These are phyloP conservation scores for Hypoxylon perforatum DNA, from an alignment of 495 filamentous ascomycete genomes.

Conservation along the genomic window DNA sequence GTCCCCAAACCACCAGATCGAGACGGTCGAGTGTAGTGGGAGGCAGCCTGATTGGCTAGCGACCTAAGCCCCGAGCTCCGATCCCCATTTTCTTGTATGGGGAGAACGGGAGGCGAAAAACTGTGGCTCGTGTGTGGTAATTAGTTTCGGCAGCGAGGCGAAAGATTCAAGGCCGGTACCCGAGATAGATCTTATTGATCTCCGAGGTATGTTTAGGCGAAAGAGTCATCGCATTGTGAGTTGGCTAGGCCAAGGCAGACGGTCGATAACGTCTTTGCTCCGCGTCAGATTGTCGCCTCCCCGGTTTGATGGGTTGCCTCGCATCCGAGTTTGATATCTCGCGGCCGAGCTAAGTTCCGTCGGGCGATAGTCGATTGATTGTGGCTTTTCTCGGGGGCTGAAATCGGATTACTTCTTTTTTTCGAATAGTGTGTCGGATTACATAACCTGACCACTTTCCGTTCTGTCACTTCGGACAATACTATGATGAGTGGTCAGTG, in stretches of 20 bases:
- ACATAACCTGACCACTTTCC: too few species aligned
- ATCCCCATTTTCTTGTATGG: slow-evolving; percentile 8
- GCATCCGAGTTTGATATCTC: slow-evolving; percentile 14
- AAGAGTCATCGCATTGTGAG: slow-evolving; percentile 20
- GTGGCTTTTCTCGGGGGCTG: not conserved
- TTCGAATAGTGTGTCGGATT: not conserved
- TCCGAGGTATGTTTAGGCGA: slow-evolving; percentile 1
- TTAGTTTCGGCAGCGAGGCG: slow-evolving; percentile 7
- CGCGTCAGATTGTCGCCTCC: slow-evolving; percentile 32
- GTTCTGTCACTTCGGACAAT: too few species aligned
- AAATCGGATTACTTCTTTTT: not conserved
- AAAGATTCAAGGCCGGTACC: slow-evolving; percentile 5
- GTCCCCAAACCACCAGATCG: slow-evolving; percentile 21
- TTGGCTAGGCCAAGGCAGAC: slow-evolving; percentile 11
- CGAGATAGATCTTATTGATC: slow-evolving; percentile 8
- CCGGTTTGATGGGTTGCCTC: slow-evolving; percentile 1
- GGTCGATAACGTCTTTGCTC: not conserved
- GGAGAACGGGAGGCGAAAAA: slow-evolving; percentile 21
- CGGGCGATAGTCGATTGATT: not conserved
- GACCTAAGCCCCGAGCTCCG: slow-evolving; percentile 10
- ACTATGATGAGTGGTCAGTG: too few species aligned
- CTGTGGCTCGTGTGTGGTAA: not conserved
- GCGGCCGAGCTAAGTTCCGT: slow-evolving; percentile 11
- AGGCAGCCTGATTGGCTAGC: slow-evolving; percentile 25
- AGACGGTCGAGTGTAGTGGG: slow-evolving; percentile 2